Percentiles rank a stretch among this genome's conserved stretches.
phyloP scores from a whole-genome alignment of 176 grass and related monocot species.

The Hordeum vulgare region MorexV3_pseudomolecules_assembly NC_058519.1:597410457-597410956 shows the following conservation, averaged over 20 bases:
- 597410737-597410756: no score
- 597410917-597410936: conserved; percentile 64
- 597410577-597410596: background rate
- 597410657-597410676: no score
- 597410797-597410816: background rate
- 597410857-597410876: background rate
- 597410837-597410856: background rate
- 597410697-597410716: no score
- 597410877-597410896: conserved; percentile 46
- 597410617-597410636: no score
- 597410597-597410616: background rate
- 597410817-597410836: background rate
- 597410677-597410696: no score
- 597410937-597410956: conserved; percentile 84
- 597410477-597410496: conserved; percentile 63
- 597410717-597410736: no score
- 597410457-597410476: conserved; percentile 23
- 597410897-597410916: conserved; percentile 47
- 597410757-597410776: no score
- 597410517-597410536: conserved; percentile 80
- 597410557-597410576: conserved; percentile 10
- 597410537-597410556: conserved; percentile 62
- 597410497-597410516: conserved; percentile 40
- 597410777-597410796: background rate
- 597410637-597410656: no score